phyloP scores from a whole-genome alignment of 2,329 filamentous ascomycete species.

The Nemania bipapillata region DNA sequence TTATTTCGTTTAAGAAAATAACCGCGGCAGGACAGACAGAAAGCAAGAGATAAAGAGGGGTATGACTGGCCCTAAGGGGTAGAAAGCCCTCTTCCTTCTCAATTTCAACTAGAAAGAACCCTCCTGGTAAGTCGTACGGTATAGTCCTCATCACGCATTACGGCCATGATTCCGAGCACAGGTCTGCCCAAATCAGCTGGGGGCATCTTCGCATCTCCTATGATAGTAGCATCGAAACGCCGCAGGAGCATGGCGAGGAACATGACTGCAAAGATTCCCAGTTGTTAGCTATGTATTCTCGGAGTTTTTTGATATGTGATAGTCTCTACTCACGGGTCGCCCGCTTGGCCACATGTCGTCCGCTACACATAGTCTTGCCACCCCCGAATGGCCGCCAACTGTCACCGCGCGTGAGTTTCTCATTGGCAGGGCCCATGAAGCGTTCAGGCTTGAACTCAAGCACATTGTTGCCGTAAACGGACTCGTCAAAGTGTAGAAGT shows the following conservation, averaged over 20 bases:
- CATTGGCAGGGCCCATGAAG: no score
- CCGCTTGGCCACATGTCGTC: conserved; percentile 15
- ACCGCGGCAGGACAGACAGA: background rate
- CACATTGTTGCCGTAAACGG: no score
- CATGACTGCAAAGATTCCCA: background rate
- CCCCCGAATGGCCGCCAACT: conserved; percentile 30
- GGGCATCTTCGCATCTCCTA: background rate
- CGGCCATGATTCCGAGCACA: background rate
- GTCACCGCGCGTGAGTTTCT: conserved; percentile 5
- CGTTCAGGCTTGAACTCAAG: no score
- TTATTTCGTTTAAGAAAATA: no score
- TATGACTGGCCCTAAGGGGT: no score
- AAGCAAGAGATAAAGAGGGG: background rate
- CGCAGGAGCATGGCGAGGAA: background rate
- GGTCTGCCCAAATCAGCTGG: background rate
- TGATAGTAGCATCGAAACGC: background rate
- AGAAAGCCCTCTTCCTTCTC: background rate
- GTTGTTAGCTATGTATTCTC: no score
- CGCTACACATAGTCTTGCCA: conserved; percentile 20
- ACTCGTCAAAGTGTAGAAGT: no score
- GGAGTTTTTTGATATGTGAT: no score
- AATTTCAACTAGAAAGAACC: background rate
- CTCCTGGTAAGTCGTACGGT: background rate
- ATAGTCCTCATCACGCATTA: background rate
- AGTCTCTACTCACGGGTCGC: no score